Evolutionary conservation across 202 grass and related monocot genomes (phyloP).

Genomic region (Hordeum pubiflorum): DNA sequence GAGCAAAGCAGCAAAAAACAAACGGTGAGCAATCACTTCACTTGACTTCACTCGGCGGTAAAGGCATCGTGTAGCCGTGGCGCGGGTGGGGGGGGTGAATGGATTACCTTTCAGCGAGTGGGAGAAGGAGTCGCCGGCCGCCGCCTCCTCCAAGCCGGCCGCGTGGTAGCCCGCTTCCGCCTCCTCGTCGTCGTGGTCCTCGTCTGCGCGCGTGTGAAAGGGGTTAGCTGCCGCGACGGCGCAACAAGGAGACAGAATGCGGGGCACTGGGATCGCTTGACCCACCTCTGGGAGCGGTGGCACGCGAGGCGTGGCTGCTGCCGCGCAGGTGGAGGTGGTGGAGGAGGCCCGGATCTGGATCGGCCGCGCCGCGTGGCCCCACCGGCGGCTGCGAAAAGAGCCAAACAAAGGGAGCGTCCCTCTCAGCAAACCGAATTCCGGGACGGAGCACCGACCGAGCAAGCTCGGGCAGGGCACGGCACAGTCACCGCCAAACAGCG

Average conservation of each 20-base stretch:
- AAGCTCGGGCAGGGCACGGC: constrained; percentile 22
- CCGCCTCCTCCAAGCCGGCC: background rate
- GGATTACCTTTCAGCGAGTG: constrained; percentile 59
- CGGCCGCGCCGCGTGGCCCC: constrained; percentile 23
- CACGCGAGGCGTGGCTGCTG: constrained; percentile 34
- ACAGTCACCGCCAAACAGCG: constrained; percentile 23
- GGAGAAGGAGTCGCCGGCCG: constrained; percentile 45
- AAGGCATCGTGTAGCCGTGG: background rate
- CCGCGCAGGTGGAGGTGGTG: background rate
- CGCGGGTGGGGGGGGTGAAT: background rate
- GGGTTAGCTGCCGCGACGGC: background rate
- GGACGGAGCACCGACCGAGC: background rate
- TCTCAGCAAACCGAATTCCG: background rate
- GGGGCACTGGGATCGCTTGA: constrained; percentile 6
- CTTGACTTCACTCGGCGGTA: background rate
- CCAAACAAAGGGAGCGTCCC: background rate
- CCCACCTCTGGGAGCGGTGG: constrained; percentile 40
- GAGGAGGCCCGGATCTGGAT: constrained; percentile 58
- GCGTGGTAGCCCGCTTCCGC: background rate
- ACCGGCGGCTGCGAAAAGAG: constrained; percentile 41
- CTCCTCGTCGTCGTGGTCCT: background rate
- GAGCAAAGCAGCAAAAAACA: background rate
- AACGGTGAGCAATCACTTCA: constrained; percentile 23
- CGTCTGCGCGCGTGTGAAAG: constrained; percentile 28
- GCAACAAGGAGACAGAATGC: background rate